Base-by-base conservation (phyloP, 306 rosid species). In the Castanopsis chinensis region DNA sequence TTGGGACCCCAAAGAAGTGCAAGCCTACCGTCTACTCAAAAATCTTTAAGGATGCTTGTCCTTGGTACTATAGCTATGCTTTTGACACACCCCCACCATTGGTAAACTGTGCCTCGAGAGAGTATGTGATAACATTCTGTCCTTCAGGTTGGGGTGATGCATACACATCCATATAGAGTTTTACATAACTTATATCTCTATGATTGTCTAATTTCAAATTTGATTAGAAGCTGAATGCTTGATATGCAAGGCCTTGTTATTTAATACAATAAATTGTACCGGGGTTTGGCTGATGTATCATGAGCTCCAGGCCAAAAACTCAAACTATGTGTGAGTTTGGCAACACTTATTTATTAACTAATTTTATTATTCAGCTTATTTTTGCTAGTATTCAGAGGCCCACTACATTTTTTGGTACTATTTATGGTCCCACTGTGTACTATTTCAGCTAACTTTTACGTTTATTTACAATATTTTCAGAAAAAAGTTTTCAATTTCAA, bases 1-100 rank as follows among this genome's bases (percentile, higher is more conserved):
- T 74, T 68, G 93, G 94, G 8, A 85, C 75, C 41, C 93, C 97
- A 1, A 82, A 73, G 3, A 93, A 81, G 70, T 95, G 99, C 76
- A 90, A 60, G 81, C 90, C 98, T 0, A 89, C 59, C 59, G 80
- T 85, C 76, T 95, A 95, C 82, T 93, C 99, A 1, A 91, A 81
- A 77, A 78, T 95, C 0, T 91, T 95, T 82, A 95, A 95, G 86
- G 87, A 88, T 1, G 96, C 91, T 23, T 95, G 98, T 76, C 98
- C 96, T 0, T 52, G 71, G 59, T 95, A 92, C 78, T 89, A 86
- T 77, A 91, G 93, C 69, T 95, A 88, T 75, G 97, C 99, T 49
- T 95, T 84, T 78, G 97, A 95, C 55, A 57, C 88, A 33, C 91
- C 99, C 15, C 37, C 88, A 56, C 92, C 98, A 0, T 77, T 93